Conservation (phyloP, 208 protist genomes). For the Strigomonas galati region DNA sequence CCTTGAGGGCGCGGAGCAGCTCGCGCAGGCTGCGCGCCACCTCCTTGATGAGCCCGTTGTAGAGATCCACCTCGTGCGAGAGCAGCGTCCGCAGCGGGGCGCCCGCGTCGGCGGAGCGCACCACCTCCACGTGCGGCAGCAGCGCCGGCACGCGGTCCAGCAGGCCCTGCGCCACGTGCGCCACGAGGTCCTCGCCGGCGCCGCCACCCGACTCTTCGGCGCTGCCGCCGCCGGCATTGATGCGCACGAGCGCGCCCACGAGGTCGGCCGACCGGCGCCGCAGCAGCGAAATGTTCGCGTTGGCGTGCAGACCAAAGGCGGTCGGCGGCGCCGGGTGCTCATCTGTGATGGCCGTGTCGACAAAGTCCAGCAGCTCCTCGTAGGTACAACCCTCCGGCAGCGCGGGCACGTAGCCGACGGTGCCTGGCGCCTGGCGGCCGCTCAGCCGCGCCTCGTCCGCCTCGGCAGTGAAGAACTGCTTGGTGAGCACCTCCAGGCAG, state of each 20-base stretch:
- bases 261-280: conserved; percentile 43
- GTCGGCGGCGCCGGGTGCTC: conserved; percentile 65
- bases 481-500: conserved; percentile 71
- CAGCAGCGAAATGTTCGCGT: conserved; percentile 91
- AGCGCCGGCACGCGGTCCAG: conserved; percentile 51
- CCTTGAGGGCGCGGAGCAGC: conserved; percentile 78
- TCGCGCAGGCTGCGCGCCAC: conserved; percentile 52
- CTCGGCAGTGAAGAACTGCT: conserved; percentile 64
- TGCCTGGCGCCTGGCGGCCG: conserved; percentile 30
- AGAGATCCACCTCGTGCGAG: conserved; percentile 87
- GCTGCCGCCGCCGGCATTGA: conserved; percentile 40
- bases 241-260: conserved; percentile 42
- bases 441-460: conserved; percentile 23
- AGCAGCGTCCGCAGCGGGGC: conserved; percentile 81
- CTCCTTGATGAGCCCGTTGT: conserved; percentile 68
- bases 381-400: conserved; percentile 35
- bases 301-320: conserved; percentile 93
- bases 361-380: conserved; percentile 47
- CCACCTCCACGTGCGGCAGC: conserved; percentile 29
- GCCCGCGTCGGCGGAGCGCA: conserved; percentile 36
- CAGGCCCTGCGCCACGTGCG: conserved; percentile 44
- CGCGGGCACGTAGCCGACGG: conserved; percentile 55
- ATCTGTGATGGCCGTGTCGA: conserved; percentile 48
- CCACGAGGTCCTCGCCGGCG: conserved; percentile 47
- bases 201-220: conserved; percentile 29